Evolutionary conservation across 2,329 filamentous ascomycete genomes (phyloP).

Genomic region (Aspergillus puulaauensis): DNA sequence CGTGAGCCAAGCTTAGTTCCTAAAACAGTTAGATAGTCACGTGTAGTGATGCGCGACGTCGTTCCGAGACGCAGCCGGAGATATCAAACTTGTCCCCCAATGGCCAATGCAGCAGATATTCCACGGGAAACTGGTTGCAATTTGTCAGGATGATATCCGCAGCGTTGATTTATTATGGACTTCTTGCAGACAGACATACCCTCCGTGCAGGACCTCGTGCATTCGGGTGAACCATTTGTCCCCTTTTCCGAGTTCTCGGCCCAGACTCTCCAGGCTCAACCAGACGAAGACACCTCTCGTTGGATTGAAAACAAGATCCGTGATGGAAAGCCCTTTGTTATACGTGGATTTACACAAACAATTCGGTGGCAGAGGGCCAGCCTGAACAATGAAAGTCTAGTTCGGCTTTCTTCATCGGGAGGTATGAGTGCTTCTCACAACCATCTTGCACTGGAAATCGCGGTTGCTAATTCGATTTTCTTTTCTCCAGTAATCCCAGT

Average conservation of each 20-base stretch:
- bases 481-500: constrained; percentile 29
- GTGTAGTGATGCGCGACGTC: background rate
- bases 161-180: constrained; percentile 4
- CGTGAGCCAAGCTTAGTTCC: background rate
- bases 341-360: constrained; percentile 33
- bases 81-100: background rate
- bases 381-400: constrained; percentile 32
- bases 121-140: background rate
- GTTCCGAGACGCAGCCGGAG: constrained; percentile 1
- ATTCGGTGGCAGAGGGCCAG: constrained; percentile 25
- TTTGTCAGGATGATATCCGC: background rate
- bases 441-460: too few species aligned
- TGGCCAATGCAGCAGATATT: background rate
- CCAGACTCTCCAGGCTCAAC: constrained; percentile 5
- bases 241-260: constrained; percentile 23
- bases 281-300: constrained; percentile 10
- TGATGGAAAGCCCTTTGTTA: constrained; percentile 34
- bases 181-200: background rate
- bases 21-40: constrained; percentile 11
- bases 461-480: constrained; percentile 1
- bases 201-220: constrained; percentile 13
- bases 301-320: constrained; percentile 32
- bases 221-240: constrained; percentile 15
- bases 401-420: constrained; percentile 33
- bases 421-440: constrained; percentile 17